Conservation (phyloP, 2,329 filamentous ascomycete genomes). For the Fusarium chaquense region DNA sequence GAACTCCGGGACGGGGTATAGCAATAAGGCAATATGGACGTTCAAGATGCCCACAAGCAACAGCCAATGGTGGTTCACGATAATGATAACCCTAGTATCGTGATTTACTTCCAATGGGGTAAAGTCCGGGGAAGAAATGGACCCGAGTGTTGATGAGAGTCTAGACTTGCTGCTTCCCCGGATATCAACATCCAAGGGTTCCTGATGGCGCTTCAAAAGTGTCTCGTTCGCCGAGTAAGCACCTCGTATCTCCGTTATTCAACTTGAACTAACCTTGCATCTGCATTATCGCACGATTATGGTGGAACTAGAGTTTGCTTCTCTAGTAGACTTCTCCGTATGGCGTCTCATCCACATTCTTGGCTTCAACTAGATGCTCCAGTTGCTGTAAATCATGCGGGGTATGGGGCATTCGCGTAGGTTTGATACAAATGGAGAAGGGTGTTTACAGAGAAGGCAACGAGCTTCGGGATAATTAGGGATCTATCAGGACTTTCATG, state of each 20-base stretch:
- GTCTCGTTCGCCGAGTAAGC: constrained; percentile 30
- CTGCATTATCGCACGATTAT: constrained; percentile 21
- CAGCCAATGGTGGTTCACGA: constrained; percentile 3
- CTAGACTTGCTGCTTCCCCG: constrained; percentile 1
- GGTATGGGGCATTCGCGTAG: constrained; percentile 22
- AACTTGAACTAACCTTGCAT: background rate
- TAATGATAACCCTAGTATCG: constrained; percentile 7
- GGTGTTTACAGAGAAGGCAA: background rate
- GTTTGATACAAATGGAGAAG: background rate
- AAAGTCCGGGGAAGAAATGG: constrained; percentile 9
- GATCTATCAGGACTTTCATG: background rate
- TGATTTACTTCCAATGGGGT: constrained; percentile 16
- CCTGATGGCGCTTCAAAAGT: background rate
- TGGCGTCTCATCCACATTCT: constrained; percentile 27
- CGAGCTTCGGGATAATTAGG: constrained; percentile 37
- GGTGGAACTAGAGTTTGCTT: background rate
- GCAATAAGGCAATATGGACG: background rate
- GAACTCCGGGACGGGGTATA: constrained; percentile 32
- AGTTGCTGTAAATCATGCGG: constrained; percentile 18
- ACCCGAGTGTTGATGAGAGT: constrained; percentile 14
- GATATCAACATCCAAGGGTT: constrained; percentile 15
- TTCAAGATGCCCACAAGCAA: background rate
- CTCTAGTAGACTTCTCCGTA: constrained; percentile 6
- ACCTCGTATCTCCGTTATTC: constrained; percentile 35
- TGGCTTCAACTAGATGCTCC: constrained; percentile 1